Conservation (phyloP, 371 early-diverging fungal genomes). For the Rhizomucor pusillus region DNA sequence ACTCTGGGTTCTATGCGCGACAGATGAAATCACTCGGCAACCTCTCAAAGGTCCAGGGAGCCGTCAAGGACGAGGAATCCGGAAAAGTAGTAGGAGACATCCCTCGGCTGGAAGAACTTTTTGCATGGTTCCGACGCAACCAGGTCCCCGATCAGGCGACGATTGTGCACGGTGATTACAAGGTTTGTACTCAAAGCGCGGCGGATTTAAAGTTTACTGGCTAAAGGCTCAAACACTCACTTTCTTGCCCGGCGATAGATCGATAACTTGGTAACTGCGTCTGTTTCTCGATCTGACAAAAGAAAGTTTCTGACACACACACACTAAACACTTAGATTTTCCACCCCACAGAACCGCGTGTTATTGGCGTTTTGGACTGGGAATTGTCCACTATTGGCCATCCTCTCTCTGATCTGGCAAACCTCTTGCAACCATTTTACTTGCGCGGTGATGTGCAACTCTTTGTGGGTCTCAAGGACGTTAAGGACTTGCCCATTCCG, state of each 20-base stretch:
- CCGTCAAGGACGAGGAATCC: slow-evolving; percentile 52
- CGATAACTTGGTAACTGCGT: slow-evolving; percentile 21
- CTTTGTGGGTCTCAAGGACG: slow-evolving; percentile 36
- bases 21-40: slow-evolving; percentile 75
- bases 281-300: neutral
- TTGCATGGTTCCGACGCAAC: slow-evolving; percentile 71
- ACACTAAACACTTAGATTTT: slow-evolving; percentile 47
- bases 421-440: slow-evolving; percentile 78
- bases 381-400: slow-evolving; percentile 94
- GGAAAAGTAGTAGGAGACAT: slow-evolving; percentile 65
- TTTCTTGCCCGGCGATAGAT: slow-evolving; percentile 2
- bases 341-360: slow-evolving; percentile 73
- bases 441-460: slow-evolving; percentile 25
- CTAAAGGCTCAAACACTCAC: too few species aligned
- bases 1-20: slow-evolving; percentile 75
- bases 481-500: slow-evolving; percentile 59
- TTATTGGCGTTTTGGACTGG: slow-evolving; percentile 95
- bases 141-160: slow-evolving; percentile 71
- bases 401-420: slow-evolving; percentile 88
- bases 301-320: neutral
- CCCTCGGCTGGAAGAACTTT: slow-evolving; percentile 66
- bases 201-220: neutral
- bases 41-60: slow-evolving; percentile 69
- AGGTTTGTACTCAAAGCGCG: slow-evolving; percentile 36
- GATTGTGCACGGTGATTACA: slow-evolving; percentile 91